Percentiles rank a stretch among this genome's conserved stretches.
Conservation (phyloP, 306 rosid genomes). For the Sechiopsis laciniata region DNA sequence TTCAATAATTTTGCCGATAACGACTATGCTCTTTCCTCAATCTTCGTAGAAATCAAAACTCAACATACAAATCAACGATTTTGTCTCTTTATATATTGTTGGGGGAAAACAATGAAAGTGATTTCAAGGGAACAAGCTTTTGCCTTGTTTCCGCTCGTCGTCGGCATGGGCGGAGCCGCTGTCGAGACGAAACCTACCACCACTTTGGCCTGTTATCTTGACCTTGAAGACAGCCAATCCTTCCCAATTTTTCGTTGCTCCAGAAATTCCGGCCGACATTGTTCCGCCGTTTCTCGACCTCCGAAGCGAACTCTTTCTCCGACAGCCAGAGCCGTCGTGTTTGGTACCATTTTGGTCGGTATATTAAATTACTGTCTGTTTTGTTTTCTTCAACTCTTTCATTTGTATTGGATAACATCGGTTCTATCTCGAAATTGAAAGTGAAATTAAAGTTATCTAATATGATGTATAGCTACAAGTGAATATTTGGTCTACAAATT, state of each 20-base stretch:
- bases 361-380: slow-evolving; percentile 11
- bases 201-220: slow-evolving; percentile 25
- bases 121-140: slow-evolving; percentile 49
- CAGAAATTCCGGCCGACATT: slow-evolving; percentile 6
- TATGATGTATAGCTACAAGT: no score
- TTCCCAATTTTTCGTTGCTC: slow-evolving; percentile 24
- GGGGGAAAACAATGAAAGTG: slow-evolving; percentile 40
- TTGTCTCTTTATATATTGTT: background rate
- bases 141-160: slow-evolving; percentile 65
- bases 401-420: no score
- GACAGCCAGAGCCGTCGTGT: slow-evolving; percentile 41
- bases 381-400: background rate
- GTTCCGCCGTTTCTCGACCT: slow-evolving; percentile 21
- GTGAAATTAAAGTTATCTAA: no score
- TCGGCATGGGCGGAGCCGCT: slow-evolving; percentile 42
- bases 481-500: no score
- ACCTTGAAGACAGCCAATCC: slow-evolving; percentile 20
- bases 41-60: no score
- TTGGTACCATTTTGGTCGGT: slow-evolving; percentile 49
- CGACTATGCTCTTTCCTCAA: no score
- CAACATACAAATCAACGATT: background rate
- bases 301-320: slow-evolving; percentile 36
- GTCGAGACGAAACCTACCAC: slow-evolving; percentile 30
- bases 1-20: no score
- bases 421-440: no score